Base-by-base conservation (phyloP, 768 basidiomycete species). In the Pisolithus sp. region DNA sequence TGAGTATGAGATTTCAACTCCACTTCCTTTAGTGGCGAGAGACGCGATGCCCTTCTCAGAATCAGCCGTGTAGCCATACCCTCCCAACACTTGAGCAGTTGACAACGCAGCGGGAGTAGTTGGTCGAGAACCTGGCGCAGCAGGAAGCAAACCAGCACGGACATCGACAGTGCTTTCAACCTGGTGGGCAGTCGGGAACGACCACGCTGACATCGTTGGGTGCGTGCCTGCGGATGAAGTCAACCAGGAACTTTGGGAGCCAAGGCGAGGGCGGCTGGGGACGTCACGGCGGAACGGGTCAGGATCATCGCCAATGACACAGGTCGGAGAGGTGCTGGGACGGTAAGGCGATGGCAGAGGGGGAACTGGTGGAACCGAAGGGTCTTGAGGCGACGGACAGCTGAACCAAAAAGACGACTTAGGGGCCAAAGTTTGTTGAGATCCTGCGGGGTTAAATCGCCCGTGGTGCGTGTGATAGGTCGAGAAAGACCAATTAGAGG, bases 241-340 rank as follows among this genome's bases (percentile, higher is more conserved):
- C 51, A 89, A 64, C 87, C 87, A 89, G 4, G 86, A 89, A 17
- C 72, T 80, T 62, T 85, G 83, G 6, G 85, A 86, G 7, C 76
- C 82, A 18, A 81, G 63, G 30, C 84, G 79, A 30, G 64, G 63
- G 39, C 76, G 79, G 31, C 67, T 63, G 7, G 80, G 78, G 20
- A 69, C 63, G 43, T 79, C 76, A 30, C 80, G 78, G 48, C 80
- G 73, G 73, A 88, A 86, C 8, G 82, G 85, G 55, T 86, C 85
- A 7, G 79, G 69, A 49, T 71, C 74, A 54, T 81, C 77, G 55
- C 63, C 61, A 46, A 76, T 67, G 41, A 59, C 56, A 66, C 65
- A 64, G 1, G 75, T 72, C 1, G 75, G 72, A 0, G 78, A 75
- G n/a, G 71, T 45, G 39, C 62, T 62, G 34, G 72, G 69, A 20